Evolutionary conservation across 1,139 yeast species (phyloP).

Genomic region (Yamadazyma dendronema): DNA sequence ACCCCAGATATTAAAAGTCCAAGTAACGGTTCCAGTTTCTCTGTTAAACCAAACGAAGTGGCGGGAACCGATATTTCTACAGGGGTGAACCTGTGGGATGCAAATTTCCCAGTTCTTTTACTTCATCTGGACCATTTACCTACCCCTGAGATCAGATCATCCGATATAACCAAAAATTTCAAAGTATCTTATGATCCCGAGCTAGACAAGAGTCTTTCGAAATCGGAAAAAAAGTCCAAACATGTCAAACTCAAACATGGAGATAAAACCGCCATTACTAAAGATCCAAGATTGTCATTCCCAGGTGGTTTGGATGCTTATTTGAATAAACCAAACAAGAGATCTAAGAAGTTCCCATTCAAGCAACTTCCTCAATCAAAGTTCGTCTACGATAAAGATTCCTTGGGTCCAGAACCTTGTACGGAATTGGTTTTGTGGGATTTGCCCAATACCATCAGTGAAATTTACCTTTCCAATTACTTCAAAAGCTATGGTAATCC

Average conservation of each 20-base stretch:
- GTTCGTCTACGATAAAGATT: slow-evolving; percentile 62
- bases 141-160: slow-evolving; percentile 9
- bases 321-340: slow-evolving; percentile 41
- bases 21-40: not conserved
- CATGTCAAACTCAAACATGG: slow-evolving; percentile 36
- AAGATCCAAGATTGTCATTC: slow-evolving; percentile 37
- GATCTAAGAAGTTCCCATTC: slow-evolving; percentile 43
- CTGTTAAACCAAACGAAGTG: slow-evolving; percentile 7
- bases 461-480: slow-evolving; percentile 47
- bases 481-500: slow-evolving; percentile 61
- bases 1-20: not conserved
- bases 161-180: slow-evolving; percentile 16
- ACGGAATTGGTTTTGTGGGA: slow-evolving; percentile 71
- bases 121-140: slow-evolving; percentile 29
- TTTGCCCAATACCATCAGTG: slow-evolving; percentile 49
- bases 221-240: slow-evolving; percentile 36
- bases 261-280: slow-evolving; percentile 34
- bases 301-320: slow-evolving; percentile 26
- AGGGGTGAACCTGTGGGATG: slow-evolving; percentile 34
- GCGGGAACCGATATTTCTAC: slow-evolving; percentile 32
- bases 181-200: slow-evolving; percentile 63
- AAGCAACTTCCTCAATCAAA: slow-evolving; percentile 53
- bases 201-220: slow-evolving; percentile 24
- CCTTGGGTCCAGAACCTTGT: slow-evolving; percentile 75
- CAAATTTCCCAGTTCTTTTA: slow-evolving; percentile 27